Evolutionary conservation across 2,329 filamentous ascomycete species (phyloP).

Genomic region (Thielaviopsis ethacetica): DNA sequence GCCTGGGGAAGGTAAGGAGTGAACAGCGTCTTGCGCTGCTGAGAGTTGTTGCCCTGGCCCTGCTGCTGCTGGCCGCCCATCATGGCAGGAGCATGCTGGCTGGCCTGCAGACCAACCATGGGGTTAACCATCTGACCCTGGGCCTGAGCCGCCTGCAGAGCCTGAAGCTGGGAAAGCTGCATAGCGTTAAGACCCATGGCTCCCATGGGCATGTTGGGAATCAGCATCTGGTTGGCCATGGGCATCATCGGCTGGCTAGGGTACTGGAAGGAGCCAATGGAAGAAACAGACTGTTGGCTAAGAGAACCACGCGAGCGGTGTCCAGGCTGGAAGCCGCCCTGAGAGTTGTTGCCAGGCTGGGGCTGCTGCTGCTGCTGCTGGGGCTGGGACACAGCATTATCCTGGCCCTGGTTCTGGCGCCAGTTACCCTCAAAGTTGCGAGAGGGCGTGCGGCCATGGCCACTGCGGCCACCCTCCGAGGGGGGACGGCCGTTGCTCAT

Average conservation of each 20-base stretch:
- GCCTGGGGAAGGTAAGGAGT: constrained; percentile 95
- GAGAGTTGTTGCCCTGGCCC: constrained; percentile 58
- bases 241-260: constrained; percentile 76
- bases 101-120: constrained; percentile 40
- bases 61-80: constrained; percentile 48
- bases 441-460: constrained; percentile 68
- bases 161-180: constrained; percentile 79
- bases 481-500: constrained; percentile 36
- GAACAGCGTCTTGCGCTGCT: constrained; percentile 95
- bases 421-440: constrained; percentile 97
- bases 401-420: constrained; percentile 55
- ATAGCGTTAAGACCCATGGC: constrained; percentile 77
- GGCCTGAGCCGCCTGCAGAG: constrained; percentile 72
- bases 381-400: constrained; percentile 19
- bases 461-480: constrained; percentile 57
- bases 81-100: constrained; percentile 19
- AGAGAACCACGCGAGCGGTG: constrained; percentile 77
- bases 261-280: constrained; percentile 78
- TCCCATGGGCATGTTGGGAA: constrained; percentile 59
- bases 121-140: constrained; percentile 58
- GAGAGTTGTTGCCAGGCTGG: constrained; percentile 26
- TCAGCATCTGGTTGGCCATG: constrained; percentile 71
- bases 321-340: constrained; percentile 67
- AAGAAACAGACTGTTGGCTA: constrained; percentile 64
- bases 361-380: constrained; percentile 40